Evolutionary conservation across 2,329 filamentous ascomycete species (phyloP).

Genomic region (Drechslera avenae): DNA sequence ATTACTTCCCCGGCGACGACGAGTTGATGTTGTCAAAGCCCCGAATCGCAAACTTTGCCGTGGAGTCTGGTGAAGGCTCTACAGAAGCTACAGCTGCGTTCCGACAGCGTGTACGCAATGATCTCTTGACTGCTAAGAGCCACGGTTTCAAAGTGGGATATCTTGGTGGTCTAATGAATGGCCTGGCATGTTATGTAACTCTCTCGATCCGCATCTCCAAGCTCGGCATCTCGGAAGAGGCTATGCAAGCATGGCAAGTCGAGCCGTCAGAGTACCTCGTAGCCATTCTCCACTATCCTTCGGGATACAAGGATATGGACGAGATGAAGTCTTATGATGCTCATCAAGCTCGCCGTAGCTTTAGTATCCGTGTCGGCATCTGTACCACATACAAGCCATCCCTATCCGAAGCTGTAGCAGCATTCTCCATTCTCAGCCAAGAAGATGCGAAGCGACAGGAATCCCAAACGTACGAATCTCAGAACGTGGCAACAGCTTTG

Average conservation of each 20-base stretch:
- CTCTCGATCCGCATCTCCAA: conserved; percentile 72
- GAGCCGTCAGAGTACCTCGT: conserved; percentile 70
- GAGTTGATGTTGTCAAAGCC: conserved; percentile 42
- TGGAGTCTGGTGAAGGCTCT: conserved; percentile 8
- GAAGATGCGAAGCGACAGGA: conserved; percentile 37
- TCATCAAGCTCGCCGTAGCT: conserved; percentile 38
- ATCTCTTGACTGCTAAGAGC: conserved; percentile 65
- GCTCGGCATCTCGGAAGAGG: conserved; percentile 74
- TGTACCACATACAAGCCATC: conserved; percentile 75
- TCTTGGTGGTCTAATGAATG: conserved; percentile 57
- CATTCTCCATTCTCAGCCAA: conserved; percentile 54
- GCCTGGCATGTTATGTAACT: conserved; percentile 61
- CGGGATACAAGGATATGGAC: conserved; percentile 66
- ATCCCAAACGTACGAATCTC: conserved; percentile 24
- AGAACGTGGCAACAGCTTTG: conserved; percentile 12
- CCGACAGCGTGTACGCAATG: conserved; percentile 57
- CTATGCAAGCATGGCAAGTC: conserved; percentile 78
- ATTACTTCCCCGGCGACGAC: conserved; percentile 48
- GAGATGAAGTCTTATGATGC: conserved; percentile 54
- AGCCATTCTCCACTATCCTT: conserved; percentile 69
- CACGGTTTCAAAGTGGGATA: conserved; percentile 74
- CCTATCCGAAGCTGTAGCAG: conserved; percentile 56
- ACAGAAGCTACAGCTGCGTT: conserved; percentile 34
- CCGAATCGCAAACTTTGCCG: conserved; percentile 2
- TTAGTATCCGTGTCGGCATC: conserved; percentile 72